These are phyloP conservation scores for Collariella sp. DNA, from an alignment of 495 filamentous ascomycete genomes.

Conservation along the genomic window DNA sequence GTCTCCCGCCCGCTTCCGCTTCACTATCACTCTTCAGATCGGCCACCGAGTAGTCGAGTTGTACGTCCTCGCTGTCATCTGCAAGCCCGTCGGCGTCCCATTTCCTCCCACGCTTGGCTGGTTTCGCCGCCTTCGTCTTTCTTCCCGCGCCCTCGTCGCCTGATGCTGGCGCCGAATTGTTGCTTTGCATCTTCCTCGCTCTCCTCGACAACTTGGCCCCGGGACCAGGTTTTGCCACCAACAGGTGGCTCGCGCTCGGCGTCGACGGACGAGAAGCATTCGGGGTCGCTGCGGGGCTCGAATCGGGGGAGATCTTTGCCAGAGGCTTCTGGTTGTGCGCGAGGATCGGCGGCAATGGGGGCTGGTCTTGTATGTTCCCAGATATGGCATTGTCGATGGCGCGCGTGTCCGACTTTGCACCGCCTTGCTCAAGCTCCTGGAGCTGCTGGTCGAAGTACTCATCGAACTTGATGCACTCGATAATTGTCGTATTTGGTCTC, in stretches of 20 bases:
- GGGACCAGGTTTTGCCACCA: slow-evolving; percentile 64
- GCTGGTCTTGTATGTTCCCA: slow-evolving; percentile 32
- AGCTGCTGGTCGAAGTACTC: slow-evolving; percentile 92
- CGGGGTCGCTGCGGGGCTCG: slow-evolving; percentile 59
- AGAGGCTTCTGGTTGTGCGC: slow-evolving; percentile 31
- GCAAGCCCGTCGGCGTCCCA: slow-evolving; percentile 88
- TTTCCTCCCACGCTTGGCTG: slow-evolving; percentile 73
- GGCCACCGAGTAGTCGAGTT: slow-evolving; percentile 77
- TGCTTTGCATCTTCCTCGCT: slow-evolving; percentile 64
- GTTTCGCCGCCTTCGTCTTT: slow-evolving; percentile 50
- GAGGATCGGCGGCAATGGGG: slow-evolving; percentile 37
- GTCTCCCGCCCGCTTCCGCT: slow-evolving; percentile 35
- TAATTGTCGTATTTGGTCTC: slow-evolving; percentile 64
- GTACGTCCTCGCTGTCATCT: slow-evolving; percentile 71
- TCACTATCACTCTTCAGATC: slow-evolving; percentile 45
- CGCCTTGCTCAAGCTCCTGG: slow-evolving; percentile 61
- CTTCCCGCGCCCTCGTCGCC: slow-evolving; percentile 63
- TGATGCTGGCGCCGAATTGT: slow-evolving; percentile 57
- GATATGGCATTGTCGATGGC: slow-evolving; percentile 35
- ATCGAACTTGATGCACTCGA: slow-evolving; percentile 72
- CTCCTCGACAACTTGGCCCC: slow-evolving; percentile 68
- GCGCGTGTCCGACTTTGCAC: slow-evolving; percentile 25
- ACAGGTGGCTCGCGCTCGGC: slow-evolving; percentile 54
- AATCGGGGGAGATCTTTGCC: slow-evolving; percentile 40
- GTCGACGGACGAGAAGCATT: slow-evolving; percentile 72